phyloP scores from a whole-genome alignment of 202 grass and related monocot species.

The Setaria viridis region DNA sequence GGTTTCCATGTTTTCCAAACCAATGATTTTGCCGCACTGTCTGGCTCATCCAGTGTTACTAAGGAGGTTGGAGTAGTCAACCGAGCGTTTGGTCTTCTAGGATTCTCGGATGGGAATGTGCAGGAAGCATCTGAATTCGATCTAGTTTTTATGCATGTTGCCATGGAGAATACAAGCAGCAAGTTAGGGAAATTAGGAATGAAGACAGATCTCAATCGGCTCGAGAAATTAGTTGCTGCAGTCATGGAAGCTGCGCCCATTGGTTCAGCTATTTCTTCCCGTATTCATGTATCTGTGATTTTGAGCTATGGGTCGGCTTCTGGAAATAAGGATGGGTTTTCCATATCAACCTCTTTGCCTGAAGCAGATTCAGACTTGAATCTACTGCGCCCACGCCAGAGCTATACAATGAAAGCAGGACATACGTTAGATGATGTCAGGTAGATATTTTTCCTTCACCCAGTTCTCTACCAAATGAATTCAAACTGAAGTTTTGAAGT shows the following conservation, averaged over 20 bases:
- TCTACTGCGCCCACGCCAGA: constrained; percentile 79
- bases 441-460: constrained; percentile 41
- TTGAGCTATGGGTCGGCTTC: constrained; percentile 77
- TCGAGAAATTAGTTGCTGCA: constrained; percentile 68
- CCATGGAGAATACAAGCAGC: constrained; percentile 54
- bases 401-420: constrained; percentile 90
- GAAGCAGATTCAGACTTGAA: constrained; percentile 74
- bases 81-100: constrained; percentile 57
- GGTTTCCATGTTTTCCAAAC: constrained; percentile 64
- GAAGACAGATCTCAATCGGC: constrained; percentile 64
- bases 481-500: background rate
- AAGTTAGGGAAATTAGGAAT: constrained; percentile 57
- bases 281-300: constrained; percentile 75
- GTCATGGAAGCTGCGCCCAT: constrained; percentile 63
- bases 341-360: constrained; percentile 41
- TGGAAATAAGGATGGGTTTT: constrained; percentile 48
- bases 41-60: background rate
- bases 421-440: constrained; percentile 73
- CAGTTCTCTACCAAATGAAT: background rate
- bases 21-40: constrained; percentile 46
- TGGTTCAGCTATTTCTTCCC: constrained; percentile 59
- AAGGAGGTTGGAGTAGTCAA: constrained; percentile 46
- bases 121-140: constrained; percentile 78
- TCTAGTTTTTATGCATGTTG: constrained; percentile 78
- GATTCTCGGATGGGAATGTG: constrained; percentile 62